Evolutionary conservation across 495 filamentous ascomycete genomes (phyloP).

Genomic region (Trichoderma gamsii): DNA sequence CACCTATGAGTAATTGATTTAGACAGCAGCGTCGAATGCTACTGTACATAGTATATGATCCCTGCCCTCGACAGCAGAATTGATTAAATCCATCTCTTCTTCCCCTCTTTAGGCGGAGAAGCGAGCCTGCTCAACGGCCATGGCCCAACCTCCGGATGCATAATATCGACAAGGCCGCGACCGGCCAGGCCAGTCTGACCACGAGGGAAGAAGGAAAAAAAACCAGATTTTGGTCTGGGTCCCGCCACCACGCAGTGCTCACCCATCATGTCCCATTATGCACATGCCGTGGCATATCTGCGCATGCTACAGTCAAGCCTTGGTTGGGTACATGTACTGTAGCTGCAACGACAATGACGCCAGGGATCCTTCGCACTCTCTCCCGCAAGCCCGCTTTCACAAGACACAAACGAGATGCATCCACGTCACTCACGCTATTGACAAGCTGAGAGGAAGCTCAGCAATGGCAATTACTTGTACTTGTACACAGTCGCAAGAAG

Average conservation of each 20-base stretch:
- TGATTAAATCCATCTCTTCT: background rate
- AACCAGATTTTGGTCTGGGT: conserved; percentile 6
- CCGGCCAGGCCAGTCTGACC: conserved; percentile 5
- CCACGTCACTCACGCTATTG: conserved; percentile 8
- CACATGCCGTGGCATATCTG: conserved; percentile 3
- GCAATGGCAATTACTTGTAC: background rate
- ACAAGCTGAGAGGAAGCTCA: background rate
- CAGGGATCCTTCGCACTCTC: too few species aligned
- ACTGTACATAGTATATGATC: too few species aligned
- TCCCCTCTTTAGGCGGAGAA: background rate
- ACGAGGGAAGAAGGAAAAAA: background rate
- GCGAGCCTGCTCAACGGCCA: background rate
- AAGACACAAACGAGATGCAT: background rate
- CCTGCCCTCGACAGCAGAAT: too few species aligned
- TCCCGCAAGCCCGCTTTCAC: background rate
- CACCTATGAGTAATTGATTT: background rate
- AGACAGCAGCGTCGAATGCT: background rate
- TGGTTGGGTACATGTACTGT: too few species aligned
- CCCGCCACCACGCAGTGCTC: conserved; percentile 9
- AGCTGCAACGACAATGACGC: too few species aligned
- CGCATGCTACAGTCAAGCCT: background rate
- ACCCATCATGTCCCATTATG: background rate
- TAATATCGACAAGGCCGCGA: conserved; percentile 1
- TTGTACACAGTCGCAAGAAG: background rate
- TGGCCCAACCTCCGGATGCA: conserved; percentile 5